Percentiles rank a stretch among this genome's conserved stretches.
Evolutionary conservation across 2,329 filamentous ascomycete species (phyloP).

Genomic region (Pleomassaria siparia): DNA sequence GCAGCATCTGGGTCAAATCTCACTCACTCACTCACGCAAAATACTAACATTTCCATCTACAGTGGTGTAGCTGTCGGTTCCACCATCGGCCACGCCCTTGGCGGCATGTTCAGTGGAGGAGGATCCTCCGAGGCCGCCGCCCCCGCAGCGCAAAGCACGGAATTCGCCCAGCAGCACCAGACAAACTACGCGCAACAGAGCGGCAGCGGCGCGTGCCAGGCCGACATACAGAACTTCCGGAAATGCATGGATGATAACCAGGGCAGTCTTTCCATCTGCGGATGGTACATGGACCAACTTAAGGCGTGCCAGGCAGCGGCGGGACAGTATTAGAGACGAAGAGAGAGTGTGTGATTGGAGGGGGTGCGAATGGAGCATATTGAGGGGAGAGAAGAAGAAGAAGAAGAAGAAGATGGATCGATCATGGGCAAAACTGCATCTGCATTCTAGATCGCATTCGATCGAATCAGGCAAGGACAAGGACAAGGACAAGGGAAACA

Average conservation of each 20-base stretch:
- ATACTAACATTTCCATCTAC: background rate
- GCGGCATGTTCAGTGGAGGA: conserved; percentile 79
- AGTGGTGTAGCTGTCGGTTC: conserved; percentile 97
- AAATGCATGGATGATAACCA: conserved; percentile 95
- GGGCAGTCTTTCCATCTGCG: conserved; percentile 93
- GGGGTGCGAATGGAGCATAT: background rate
- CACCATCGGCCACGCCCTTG: conserved; percentile 91
- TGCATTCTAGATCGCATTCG: background rate
- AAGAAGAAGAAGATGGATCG: background rate
- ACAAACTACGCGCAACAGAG: conserved; percentile 49
- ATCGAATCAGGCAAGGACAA: too few species aligned
- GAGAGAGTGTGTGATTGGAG: background rate
- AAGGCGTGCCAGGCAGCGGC: conserved; percentile 55
- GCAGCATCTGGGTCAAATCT: too few species aligned
- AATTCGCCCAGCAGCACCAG: conserved; percentile 35
- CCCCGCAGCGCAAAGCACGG: conserved; percentile 34
- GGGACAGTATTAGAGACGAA: conserved; percentile 47
- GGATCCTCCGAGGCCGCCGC: conserved; percentile 50
- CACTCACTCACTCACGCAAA: too few species aligned
- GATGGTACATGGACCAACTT: conserved; percentile 97
- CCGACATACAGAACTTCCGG: conserved; percentile 82
- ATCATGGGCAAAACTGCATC: conserved; percentile 4
- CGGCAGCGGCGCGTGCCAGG: conserved; percentile 60
- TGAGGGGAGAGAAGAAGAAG: background rate
- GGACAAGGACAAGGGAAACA: too few species aligned